Base-by-base conservation (phyloP, 2,329 filamentous ascomycete genomes). In the Hymenoscyphus albidus region DNA sequence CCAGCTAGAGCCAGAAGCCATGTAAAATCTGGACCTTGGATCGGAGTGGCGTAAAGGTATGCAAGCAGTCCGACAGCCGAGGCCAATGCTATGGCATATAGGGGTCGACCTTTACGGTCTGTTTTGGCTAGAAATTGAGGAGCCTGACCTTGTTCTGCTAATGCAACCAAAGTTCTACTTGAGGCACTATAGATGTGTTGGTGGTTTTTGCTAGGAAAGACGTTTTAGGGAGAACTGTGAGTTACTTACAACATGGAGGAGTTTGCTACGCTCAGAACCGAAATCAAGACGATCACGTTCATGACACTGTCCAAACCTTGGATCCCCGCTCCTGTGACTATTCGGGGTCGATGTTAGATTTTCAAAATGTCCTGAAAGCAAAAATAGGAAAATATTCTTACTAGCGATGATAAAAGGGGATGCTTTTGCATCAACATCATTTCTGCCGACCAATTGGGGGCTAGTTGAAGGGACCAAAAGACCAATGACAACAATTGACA, bases 391-490 rank as follows among this genome's bases (percentile, higher is more conserved):
- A 7, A 3, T 5, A 18, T n/a, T 7, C 42, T 48, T 48, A 48
- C 42, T 96, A 69, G 93, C 92, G 73, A 98, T 96, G 72, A 97
- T 93, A 76, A 97, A 98, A 1, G 94, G 94, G 1, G 92, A 96
- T 1, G 92, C 89, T 56, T 87, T 87, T 58, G 88, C 86, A 75
- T 93, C 86, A 61, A 84, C 85, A n/a, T 81, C 80, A 48, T 76
- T 79, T 40, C 81, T 81, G 16, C 81, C 81, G 1, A 92, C 79
- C 0, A 97, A 87, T 2, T 83, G 80, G 0, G 74, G 65, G 65
- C 94, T 85, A 71, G 84, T 80, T 76, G 90, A 93, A 0, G 89
- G 90, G 0, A 97, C 92, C 1, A 97, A 81, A 1, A 97, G 83
- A 40, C 93, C 93, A 65, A 97, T 87, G 3, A 97, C 81, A 7